A percentile compares a stretch with the other conserved stretches of the same genome.
Evolutionary conservation across 106 monocot species (phyloP).

Genomic region (Allium cepa): DNA sequence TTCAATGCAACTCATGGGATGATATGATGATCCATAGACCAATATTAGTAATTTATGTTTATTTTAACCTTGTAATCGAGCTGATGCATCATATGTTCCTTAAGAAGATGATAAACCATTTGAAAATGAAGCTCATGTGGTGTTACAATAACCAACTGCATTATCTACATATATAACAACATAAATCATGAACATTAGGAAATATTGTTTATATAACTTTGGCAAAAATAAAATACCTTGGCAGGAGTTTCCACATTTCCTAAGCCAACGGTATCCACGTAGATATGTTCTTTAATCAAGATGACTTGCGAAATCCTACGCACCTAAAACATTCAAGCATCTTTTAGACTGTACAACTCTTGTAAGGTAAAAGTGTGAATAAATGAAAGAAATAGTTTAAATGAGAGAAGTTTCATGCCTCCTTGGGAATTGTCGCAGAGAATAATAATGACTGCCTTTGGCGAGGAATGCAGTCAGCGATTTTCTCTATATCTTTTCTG

Average conservation of each 20-base stretch:
- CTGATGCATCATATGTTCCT: conserved; percentile 67
- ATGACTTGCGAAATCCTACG: conserved; percentile 89
- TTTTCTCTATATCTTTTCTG: conserved; percentile 92
- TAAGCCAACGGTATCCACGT: conserved; percentile 79
- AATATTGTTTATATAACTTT: neutral
- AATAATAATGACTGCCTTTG: conserved; percentile 83
- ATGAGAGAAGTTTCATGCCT: conserved; percentile 23
- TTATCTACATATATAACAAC: conserved; percentile 36
- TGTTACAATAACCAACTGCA: conserved; percentile 59
- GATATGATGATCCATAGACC: too few species aligned
- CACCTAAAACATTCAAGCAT: conserved; percentile 34
- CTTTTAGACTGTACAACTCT: too few species aligned
- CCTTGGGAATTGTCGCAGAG: conserved; percentile 87
- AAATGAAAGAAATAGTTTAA: too few species aligned
- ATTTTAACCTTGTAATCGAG: conserved; percentile 74
- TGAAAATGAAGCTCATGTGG: conserved; percentile 84
- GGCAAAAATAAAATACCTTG: conserved; percentile 40
- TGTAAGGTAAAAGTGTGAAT: too few species aligned
- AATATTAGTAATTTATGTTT: neutral
- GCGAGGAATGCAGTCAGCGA: conserved; percentile 85
- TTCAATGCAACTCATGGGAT: too few species aligned
- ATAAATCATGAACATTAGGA: neutral
- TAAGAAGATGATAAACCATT: conserved; percentile 63
- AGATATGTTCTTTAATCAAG: conserved; percentile 74
- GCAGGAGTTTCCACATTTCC: conserved; percentile 60